A percentile compares a stretch with the other conserved stretches of the same genome.
Evolutionary conservation across 2,329 filamentous ascomycete genomes (phyloP).

Genomic region (Cordyceps farinosa): DNA sequence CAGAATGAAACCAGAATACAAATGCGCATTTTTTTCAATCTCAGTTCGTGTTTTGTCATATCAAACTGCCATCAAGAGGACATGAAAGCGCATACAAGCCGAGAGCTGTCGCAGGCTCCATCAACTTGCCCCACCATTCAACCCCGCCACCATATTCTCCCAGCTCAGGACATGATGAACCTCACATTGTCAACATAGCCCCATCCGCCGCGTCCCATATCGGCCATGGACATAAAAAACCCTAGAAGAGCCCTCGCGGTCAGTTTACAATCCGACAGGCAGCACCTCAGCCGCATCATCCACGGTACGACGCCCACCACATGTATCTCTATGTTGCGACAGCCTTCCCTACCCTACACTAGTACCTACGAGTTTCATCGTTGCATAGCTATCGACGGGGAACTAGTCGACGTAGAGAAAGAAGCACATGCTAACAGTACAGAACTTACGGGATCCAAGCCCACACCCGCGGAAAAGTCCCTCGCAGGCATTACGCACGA

Average conservation of each 20-base stretch:
- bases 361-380: background rate
- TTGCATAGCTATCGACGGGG: too few relatives aligned
- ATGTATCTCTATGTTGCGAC: background rate
- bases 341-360: conserved; percentile 3
- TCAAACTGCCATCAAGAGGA: too few relatives aligned
- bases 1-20: too few relatives aligned
- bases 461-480: conserved; percentile 36
- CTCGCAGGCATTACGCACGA: conserved; percentile 59
- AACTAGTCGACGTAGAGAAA: background rate
- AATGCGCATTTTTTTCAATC: too few relatives aligned
- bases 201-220: background rate
- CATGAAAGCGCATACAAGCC: background rate
- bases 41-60: too few relatives aligned
- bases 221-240: conserved; percentile 40
- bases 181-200: background rate
- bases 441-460: conserved; percentile 53
- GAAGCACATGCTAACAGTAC: background rate
- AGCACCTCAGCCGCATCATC: conserved; percentile 48
- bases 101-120: too few relatives aligned
- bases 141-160: background rate
- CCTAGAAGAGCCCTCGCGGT: conserved; percentile 58
- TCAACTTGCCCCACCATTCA: background rate
- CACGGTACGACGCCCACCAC: conserved; percentile 42
- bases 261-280: conserved; percentile 43
- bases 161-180: background rate